These are phyloP conservation scores for Microglena sp. DNA, from an alignment of 139 green algal species.

Conservation along the genomic window DNA sequence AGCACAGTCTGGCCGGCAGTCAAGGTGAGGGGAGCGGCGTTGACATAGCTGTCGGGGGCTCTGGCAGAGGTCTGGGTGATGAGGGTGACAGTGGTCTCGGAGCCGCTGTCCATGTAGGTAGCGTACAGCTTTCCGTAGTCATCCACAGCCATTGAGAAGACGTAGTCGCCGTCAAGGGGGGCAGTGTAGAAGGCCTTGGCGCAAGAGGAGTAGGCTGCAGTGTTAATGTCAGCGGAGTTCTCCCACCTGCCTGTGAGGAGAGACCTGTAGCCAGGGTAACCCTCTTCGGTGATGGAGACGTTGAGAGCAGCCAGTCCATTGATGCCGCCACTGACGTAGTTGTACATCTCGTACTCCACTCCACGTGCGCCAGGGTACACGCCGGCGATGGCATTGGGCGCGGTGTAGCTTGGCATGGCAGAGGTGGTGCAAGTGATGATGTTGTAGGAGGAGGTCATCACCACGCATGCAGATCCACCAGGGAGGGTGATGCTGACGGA, in stretches of 20 bases:
- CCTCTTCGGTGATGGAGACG: neutral
- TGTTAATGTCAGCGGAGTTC: too few relatives aligned
- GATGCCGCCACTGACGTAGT: neutral
- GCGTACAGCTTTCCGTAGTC: constrained; percentile 14
- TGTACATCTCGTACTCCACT: constrained; percentile 10
- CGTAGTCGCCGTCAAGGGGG: constrained; percentile 6
- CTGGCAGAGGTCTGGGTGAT: too few relatives aligned
- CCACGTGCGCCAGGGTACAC: constrained; percentile 6
- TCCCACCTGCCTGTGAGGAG: too few relatives aligned
- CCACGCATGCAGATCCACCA: constrained; percentile 16
- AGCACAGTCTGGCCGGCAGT: constrained; percentile 15
- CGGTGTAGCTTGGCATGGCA: too few relatives aligned
- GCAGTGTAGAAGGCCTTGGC: constrained; percentile 16
- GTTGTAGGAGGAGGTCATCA: constrained; percentile 18
- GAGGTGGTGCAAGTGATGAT: too few relatives aligned
- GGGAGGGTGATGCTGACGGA: neutral
- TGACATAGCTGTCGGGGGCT: too few relatives aligned
- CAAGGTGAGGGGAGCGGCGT: neutral
- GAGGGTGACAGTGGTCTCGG: too few relatives aligned
- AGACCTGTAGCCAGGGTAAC: too few relatives aligned
- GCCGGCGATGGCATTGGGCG: neutral
- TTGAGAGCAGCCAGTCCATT: neutral
- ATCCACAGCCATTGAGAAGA: constrained; percentile 16
- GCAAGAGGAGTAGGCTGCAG: neutral
- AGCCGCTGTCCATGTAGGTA: constrained; percentile 7